phyloP scores from a whole-genome alignment of 306 rosid genomes.

The Nissolia schottii region DNA sequence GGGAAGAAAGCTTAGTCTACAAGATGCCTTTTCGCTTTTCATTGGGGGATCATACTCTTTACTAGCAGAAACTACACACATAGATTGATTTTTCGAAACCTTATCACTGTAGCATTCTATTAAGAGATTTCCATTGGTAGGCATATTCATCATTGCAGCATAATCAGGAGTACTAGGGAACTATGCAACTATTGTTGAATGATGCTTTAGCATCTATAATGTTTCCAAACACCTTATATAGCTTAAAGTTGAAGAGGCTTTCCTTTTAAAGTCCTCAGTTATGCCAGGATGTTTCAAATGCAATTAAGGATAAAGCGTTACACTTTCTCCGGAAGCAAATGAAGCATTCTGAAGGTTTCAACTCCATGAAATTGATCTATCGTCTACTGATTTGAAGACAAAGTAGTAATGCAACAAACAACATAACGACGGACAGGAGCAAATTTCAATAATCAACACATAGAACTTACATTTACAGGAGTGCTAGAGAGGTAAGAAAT shows the following conservation, averaged over 20 bases:
- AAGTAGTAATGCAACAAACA: background rate
- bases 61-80: background rate
- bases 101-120: background rate
- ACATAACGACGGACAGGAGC: background rate
- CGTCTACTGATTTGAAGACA: background rate
- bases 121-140: background rate
- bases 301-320: background rate
- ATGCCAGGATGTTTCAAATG: background rate
- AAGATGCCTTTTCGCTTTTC: background rate
- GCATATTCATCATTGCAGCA: background rate
- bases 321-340: background rate
- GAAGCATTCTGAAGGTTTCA: background rate
- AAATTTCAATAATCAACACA: background rate
- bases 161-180: background rate
- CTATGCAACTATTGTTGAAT: background rate
- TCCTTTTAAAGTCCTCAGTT: background rate
- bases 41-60: conserved; percentile 5
- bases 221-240: background rate
- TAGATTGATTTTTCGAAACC: conserved; percentile 2
- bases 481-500: conserved; percentile 44
- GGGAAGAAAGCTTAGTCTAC: background rate
- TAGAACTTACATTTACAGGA: conserved; percentile 30
- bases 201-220: background rate
- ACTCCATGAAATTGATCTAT: background rate
- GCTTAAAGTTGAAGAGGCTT: background rate